phyloP scores from a whole-genome alignment of 257 asterid genomes.

The Lantana camara region DNA sequence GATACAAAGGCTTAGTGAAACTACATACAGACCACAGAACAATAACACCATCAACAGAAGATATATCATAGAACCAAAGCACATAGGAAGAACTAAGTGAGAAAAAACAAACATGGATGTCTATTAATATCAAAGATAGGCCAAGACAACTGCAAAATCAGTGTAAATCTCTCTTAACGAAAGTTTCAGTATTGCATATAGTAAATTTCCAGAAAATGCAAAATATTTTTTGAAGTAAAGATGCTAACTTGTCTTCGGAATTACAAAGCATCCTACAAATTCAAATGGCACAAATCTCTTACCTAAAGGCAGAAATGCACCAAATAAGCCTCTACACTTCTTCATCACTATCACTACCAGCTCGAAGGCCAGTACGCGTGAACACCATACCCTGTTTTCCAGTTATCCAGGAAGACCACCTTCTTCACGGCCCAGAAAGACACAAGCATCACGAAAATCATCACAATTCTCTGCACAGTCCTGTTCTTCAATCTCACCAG shows the following conservation, averaged over 20 bases:
- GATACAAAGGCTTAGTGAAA: not conserved
- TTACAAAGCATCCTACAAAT: constrained; percentile 33
- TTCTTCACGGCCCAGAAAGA: constrained; percentile 90
- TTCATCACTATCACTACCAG: constrained; percentile 57
- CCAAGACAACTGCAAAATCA: not conserved
- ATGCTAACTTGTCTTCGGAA: constrained; percentile 21
- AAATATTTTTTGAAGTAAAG: constrained; percentile 30
- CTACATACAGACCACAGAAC: not conserved
- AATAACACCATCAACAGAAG: not conserved
- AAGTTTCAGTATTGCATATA: constrained; percentile 19
- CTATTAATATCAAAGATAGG: not conserved
- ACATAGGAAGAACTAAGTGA: not conserved
- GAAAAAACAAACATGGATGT: not conserved
- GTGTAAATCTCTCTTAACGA: not conserved
- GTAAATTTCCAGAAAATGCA: constrained; percentile 20
- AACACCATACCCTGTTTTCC: constrained; percentile 94
- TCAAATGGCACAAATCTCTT: constrained; percentile 34
- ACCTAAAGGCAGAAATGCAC: constrained; percentile 31
- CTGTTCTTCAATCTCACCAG: constrained; percentile 56
- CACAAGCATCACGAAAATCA: constrained; percentile 53
- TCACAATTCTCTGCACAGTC: constrained; percentile 62
- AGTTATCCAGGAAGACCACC: constrained; percentile 82
- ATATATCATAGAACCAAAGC: not conserved
- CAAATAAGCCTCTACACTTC: not conserved
- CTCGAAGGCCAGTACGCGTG: constrained; percentile 87